These are phyloP conservation scores for Globisporangium barbulae DNA, from an alignment of 352 stramenopile species.

Conservation along the genomic window DNA sequence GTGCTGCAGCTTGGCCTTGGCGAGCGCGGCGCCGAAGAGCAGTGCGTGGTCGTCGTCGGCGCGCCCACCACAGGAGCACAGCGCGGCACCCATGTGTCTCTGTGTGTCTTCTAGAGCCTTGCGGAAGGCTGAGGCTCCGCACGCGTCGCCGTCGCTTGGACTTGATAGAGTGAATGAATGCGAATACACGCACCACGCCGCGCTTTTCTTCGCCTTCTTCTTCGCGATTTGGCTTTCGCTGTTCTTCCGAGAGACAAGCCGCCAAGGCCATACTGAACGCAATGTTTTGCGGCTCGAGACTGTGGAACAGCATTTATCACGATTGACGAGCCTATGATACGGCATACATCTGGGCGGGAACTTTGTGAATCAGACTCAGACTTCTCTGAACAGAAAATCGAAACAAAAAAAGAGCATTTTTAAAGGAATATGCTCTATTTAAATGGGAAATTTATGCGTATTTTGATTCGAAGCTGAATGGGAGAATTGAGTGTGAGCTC, in stretches of 20 bases:
- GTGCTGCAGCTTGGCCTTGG: conserved; percentile 38
- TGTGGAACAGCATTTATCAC: background rate
- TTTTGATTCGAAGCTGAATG: too few species aligned
- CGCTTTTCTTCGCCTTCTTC: conserved; percentile 9
- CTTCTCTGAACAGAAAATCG: background rate
- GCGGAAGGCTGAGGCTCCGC: background rate
- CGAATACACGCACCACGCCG: background rate
- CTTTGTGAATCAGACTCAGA: background rate
- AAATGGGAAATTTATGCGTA: too few species aligned
- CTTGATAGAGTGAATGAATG: background rate
- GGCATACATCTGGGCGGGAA: background rate
- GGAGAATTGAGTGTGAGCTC: too few species aligned
- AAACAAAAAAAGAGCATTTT: background rate
- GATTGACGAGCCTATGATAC: background rate
- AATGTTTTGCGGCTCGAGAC: background rate
- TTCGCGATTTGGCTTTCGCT: background rate
- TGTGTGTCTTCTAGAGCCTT: background rate
- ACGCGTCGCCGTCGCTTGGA: too few species aligned
- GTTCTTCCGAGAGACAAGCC: conserved; percentile 2
- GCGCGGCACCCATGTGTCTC: conserved; percentile 38
- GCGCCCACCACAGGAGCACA: conserved; percentile 45
- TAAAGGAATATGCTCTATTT: too few species aligned
- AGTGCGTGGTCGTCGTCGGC: conserved; percentile 32
- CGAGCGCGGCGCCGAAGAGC: conserved; percentile 15
- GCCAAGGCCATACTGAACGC: conserved; percentile 5